phyloP scores from a whole-genome alignment of 306 rosid species.

The Phaseolus lunatus region DNA sequence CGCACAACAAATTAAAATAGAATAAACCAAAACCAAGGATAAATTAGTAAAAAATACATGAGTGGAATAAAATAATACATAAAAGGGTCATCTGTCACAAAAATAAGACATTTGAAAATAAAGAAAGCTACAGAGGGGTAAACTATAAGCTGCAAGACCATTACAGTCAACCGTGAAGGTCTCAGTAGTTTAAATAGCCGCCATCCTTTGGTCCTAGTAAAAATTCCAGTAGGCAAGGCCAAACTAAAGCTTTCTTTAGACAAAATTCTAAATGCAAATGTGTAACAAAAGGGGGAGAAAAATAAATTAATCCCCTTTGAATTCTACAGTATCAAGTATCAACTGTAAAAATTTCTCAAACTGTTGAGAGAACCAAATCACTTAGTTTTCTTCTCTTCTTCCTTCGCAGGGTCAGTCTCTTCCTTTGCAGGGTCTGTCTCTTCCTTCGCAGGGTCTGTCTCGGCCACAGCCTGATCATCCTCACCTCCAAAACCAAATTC shows the following conservation, averaged over 20 bases:
- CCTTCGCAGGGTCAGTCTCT: constrained; percentile 55
- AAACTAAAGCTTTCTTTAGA: constrained; percentile 19
- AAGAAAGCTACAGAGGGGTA: constrained; percentile 27
- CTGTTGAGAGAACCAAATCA: constrained; percentile 54
- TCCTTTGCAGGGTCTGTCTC: constrained; percentile 56
- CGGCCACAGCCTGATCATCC: constrained; percentile 61
- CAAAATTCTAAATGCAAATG: constrained; percentile 46
- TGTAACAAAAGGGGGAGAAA: constrained; percentile 39
- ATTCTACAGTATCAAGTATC: constrained; percentile 24
- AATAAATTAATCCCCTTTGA: constrained; percentile 42
- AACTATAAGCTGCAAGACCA: constrained; percentile 26
- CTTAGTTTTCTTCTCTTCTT: constrained; percentile 94
- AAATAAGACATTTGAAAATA: constrained; percentile 30
- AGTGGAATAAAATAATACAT: constrained; percentile 22
- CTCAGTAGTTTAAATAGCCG: constrained; percentile 17
- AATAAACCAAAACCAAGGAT: constrained; percentile 19
- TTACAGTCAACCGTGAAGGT: constrained; percentile 24
- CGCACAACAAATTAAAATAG: constrained; percentile 4
- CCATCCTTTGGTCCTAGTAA: constrained; percentile 38
- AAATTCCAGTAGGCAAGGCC: constrained; percentile 32
- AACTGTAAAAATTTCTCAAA: constrained; percentile 39
- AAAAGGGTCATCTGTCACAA: constrained; percentile 17
- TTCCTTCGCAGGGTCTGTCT: constrained; percentile 55
- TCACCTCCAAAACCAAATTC: constrained; percentile 98
- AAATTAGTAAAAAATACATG: constrained; percentile 29